Evolutionary conservation across 2,329 filamentous ascomycete species (phyloP).

Genomic region (Biscogniauxia marginata): DNA sequence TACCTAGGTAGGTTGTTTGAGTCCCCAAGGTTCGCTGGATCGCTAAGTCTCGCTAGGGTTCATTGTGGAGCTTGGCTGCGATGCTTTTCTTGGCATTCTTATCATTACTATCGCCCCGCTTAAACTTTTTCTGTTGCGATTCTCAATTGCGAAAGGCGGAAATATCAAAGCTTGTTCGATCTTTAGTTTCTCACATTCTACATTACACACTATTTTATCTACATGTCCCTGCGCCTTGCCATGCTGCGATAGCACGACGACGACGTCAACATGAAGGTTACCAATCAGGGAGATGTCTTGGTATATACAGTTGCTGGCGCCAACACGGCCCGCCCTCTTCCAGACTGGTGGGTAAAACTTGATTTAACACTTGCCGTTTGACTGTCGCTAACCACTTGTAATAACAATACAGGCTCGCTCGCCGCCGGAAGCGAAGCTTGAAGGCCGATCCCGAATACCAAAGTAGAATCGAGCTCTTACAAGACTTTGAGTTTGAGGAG

Average conservation of each 20-base stretch:
- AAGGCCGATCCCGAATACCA: slow-evolving; percentile 93
- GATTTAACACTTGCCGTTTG: neutral
- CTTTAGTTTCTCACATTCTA: too few relatives aligned
- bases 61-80: neutral
- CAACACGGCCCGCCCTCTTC: slow-evolving; percentile 80
- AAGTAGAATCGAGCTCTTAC: slow-evolving; percentile 88
- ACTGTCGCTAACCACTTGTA: slow-evolving; percentile 3
- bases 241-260: slow-evolving; percentile 1
- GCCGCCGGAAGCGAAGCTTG: slow-evolving; percentile 83
- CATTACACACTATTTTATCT: too few relatives aligned
- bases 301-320: slow-evolving; percentile 96
- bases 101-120: slow-evolving; percentile 8
- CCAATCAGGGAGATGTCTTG: slow-evolving; percentile 77
- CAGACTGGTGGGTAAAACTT: slow-evolving; percentile 62
- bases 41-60: neutral
- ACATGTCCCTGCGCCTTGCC: too few relatives aligned
- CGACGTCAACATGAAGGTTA: slow-evolving; percentile 66
- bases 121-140: slow-evolving; percentile 7
- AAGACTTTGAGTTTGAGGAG: slow-evolving; percentile 98
- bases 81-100: neutral
- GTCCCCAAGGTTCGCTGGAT: too few relatives aligned
- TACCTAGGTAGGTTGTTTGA: too few relatives aligned
- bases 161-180: neutral
- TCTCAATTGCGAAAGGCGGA: neutral
- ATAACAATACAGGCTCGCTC: slow-evolving; percentile 55